Base-by-base conservation (phyloP, 1,139 yeast genomes). In the Saccharomyces pastorianus region DNA sequence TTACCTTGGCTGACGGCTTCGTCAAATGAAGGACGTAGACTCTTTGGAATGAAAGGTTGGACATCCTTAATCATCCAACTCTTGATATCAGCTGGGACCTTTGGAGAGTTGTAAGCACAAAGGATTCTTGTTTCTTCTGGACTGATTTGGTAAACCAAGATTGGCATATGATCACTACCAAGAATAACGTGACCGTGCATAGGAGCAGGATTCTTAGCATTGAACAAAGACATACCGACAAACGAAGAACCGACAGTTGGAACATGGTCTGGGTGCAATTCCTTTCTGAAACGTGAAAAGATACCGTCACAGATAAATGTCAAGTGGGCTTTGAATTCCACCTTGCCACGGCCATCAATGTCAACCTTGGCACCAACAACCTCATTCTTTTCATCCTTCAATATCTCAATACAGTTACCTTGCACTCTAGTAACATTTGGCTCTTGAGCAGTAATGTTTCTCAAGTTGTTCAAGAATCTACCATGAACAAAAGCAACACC, bases 401-500 rank as follows among this genome's bases (percentile, higher is more conserved):
- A 65, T 2, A 89, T 68, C 48, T 79, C 80, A 1, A 83, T 81
- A 14, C 87, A 98, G 13, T 87, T 88, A 23, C 95, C 97, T 69
- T 90, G 93, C 44, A 88, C 61, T 64, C 87, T 76, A 3, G 90
- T 84, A 20, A 91, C 87, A 65, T 86, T 85, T 34, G 81, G 76
- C 61, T 89, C 95, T 7, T 67, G 68, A 50, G 78, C 75, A 42
- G 87, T 91, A n/a, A 86, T 81, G n/a, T 69, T 66, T 62, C 99
- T 79, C 61, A 93, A 75, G 64, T 88, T 89, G 72, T 76, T 76
- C 57, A 93, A 78, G 65, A 95, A 93, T 55, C 82, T 84, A 17
- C 99, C 99, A 68, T 93, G 98, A 64, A 89, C 96, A 72, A 93
- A 90, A 2, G 93, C 84, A 9, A 88, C 85, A 53, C 97, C 97